Evolutionary conservation across 805 yeast genomes (phyloP).

Genomic region (Blastobotrys peoriensis): DNA sequence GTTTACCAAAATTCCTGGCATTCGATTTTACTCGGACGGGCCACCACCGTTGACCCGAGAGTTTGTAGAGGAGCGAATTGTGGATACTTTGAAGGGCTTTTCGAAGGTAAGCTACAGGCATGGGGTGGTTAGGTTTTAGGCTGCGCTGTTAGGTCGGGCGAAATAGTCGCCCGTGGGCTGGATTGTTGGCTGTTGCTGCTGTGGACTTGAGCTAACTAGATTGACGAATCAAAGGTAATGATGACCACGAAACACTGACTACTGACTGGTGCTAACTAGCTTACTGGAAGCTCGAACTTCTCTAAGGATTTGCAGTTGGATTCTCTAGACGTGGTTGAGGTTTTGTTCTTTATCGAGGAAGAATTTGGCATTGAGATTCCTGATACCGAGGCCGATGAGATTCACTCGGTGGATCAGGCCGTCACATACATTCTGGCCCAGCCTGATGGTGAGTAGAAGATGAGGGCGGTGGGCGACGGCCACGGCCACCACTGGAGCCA

Average conservation of each 20-base stretch:
- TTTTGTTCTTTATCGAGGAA: slow-evolving; percentile 93
- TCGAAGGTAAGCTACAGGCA: slow-evolving; percentile 47
- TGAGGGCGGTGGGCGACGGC: not conserved
- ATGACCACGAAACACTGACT: slow-evolving; percentile 9
- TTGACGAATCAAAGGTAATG: not conserved
- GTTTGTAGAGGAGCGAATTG: slow-evolving; percentile 74
- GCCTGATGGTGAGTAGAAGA: slow-evolving; percentile 37
- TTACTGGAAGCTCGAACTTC: slow-evolving; percentile 30
- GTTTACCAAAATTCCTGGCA: not conserved
- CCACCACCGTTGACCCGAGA: slow-evolving; percentile 61
- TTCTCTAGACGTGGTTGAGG: slow-evolving; percentile 91
- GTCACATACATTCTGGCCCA: slow-evolving; percentile 72
- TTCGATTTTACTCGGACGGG: slow-evolving; percentile 51
- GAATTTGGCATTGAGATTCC: slow-evolving; percentile 54
- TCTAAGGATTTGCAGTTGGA: slow-evolving; percentile 74
- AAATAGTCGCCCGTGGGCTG: too few relatives aligned
- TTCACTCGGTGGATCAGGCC: slow-evolving; percentile 91
- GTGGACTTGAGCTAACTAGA: too few relatives aligned
- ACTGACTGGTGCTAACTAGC: slow-evolving; percentile 13
- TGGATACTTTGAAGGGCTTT: slow-evolving; percentile 65
- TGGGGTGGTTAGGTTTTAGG: slow-evolving; percentile 31
- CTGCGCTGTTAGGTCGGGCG: too few relatives aligned
- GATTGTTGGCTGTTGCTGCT: too few relatives aligned
- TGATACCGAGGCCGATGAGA: slow-evolving; percentile 86
- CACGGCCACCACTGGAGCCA: too few relatives aligned